phyloP scores from a whole-genome alignment of 805 yeast genomes.

The Kurtzmaniella cleridarum region DNA sequence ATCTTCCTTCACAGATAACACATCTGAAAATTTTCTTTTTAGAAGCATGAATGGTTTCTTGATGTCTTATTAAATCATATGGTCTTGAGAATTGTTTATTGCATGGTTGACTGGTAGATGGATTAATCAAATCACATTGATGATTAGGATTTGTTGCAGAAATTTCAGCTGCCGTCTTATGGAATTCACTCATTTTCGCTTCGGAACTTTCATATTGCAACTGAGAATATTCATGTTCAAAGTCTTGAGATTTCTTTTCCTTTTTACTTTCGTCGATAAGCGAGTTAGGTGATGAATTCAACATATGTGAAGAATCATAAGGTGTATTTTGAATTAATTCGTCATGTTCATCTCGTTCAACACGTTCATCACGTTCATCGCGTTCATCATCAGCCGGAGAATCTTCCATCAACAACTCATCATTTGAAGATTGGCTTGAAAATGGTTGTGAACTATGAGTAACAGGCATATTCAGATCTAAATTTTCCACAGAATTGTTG shows the following conservation, averaged over 20 bases:
- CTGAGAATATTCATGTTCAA: not conserved
- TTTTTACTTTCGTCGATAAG: not conserved
- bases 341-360: not conserved
- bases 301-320: too few species aligned
- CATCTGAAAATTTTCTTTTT: conserved; percentile 42
- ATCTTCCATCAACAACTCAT: too few species aligned
- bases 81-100: conserved; percentile 77
- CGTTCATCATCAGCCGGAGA: not conserved
- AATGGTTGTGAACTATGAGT: not conserved
- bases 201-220: not conserved
- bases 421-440: too few species aligned
- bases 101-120: conserved; percentile 60
- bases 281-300: not conserved
- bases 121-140: conserved; percentile 55
- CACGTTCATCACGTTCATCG: too few species aligned
- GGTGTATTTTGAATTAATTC: too few species aligned
- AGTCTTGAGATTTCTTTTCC: not conserved
- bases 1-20: conserved; percentile 42
- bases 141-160: conserved; percentile 39
- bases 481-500: conserved; percentile 6
- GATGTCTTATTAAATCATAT: conserved; percentile 41
- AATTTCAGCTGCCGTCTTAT: conserved; percentile 26
- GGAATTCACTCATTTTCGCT: conserved; percentile 3
- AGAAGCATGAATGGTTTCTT: conserved; percentile 44
- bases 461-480: conserved; percentile 6